Conservation (phyloP, 208 protist species). For the Wallacemonas sp. region DNA sequence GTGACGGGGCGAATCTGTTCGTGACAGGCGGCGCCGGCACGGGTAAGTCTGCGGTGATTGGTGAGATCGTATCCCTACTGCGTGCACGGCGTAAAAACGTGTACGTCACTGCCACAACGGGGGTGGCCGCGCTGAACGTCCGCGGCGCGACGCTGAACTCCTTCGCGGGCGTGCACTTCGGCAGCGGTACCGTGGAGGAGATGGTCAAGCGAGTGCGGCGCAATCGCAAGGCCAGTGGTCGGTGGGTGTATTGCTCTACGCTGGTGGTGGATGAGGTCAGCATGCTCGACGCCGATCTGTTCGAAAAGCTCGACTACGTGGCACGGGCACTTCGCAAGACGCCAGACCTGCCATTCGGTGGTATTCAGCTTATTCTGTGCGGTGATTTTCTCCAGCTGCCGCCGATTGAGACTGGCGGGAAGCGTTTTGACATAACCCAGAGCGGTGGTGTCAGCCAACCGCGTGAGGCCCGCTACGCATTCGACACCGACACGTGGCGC, state of each 20-base stretch:
- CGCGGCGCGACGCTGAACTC: slow-evolving; percentile 56
- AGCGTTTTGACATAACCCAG: background rate
- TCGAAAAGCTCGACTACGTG: slow-evolving; percentile 63
- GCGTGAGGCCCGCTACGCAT: slow-evolving; percentile 39
- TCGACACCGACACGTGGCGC: slow-evolving; percentile 45
- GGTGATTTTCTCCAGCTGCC: slow-evolving; percentile 85
- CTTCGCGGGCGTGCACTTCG: slow-evolving; percentile 49
- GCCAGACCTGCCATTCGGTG: slow-evolving; percentile 52
- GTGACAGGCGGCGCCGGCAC: slow-evolving; percentile 68
- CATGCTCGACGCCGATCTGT: slow-evolving; percentile 53
- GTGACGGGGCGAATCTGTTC: slow-evolving; percentile 41
- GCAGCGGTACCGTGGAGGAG: slow-evolving; percentile 25
- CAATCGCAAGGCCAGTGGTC: slow-evolving; percentile 31
- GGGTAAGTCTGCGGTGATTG: slow-evolving; percentile 57
- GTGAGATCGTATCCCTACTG: slow-evolving; percentile 40
- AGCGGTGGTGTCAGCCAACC: background rate
- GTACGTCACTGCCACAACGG: slow-evolving; percentile 61
- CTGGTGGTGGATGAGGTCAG: slow-evolving; percentile 82
- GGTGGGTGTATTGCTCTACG: slow-evolving; percentile 39
- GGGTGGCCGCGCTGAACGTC: slow-evolving; percentile 63
- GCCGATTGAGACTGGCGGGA: slow-evolving; percentile 27
- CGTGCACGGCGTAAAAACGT: slow-evolving; percentile 23
- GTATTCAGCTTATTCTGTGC: slow-evolving; percentile 78
- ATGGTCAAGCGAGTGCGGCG: slow-evolving; percentile 33
- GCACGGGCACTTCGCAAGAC: slow-evolving; percentile 38